Percentiles rank a stretch among this genome's conserved stretches.
These are phyloP conservation scores for Podospora bellae-mahoneyi DNA, from an alignment of 495 filamentous ascomycete species.

Conservation along the genomic window DNA sequence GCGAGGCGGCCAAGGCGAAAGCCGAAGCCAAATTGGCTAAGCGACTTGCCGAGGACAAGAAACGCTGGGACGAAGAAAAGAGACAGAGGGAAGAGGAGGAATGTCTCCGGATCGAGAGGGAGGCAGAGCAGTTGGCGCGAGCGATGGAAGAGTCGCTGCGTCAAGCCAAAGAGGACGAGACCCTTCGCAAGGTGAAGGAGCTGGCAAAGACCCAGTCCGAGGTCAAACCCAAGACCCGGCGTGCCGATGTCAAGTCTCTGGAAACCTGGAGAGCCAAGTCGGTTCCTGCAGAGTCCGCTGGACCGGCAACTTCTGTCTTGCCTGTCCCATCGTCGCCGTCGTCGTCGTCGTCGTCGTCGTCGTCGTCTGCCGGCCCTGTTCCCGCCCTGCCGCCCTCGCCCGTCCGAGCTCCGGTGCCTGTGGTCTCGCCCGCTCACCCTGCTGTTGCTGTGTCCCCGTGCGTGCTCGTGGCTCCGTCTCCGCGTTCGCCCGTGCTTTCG, in stretches of 20 bases:
- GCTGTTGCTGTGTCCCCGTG: background rate
- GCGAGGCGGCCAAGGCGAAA: background rate
- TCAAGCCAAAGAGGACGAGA: background rate
- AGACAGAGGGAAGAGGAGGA: background rate
- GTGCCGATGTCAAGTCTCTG: background rate
- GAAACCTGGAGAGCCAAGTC: background rate
- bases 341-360: background rate
- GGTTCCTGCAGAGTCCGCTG: background rate
- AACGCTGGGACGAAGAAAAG: background rate
- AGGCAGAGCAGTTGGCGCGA: background rate
- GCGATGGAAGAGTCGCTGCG: background rate
- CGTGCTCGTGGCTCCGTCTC: background rate
- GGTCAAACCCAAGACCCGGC: background rate
- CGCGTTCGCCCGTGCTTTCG: background rate
- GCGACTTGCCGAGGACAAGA: background rate
- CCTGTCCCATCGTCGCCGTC: background rate
- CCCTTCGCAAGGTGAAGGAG: background rate
- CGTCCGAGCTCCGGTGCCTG: background rate
- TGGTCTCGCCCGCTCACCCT: background rate
- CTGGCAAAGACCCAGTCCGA: background rate
- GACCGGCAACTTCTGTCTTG: background rate
- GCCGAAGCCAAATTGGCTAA: background rate
- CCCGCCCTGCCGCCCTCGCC: background rate
- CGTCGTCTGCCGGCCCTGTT: background rate
- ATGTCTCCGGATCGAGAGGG: background rate